phyloP scores from a whole-genome alignment of 352 stramenopile species.

The Globisporangium viniferum region DNA sequence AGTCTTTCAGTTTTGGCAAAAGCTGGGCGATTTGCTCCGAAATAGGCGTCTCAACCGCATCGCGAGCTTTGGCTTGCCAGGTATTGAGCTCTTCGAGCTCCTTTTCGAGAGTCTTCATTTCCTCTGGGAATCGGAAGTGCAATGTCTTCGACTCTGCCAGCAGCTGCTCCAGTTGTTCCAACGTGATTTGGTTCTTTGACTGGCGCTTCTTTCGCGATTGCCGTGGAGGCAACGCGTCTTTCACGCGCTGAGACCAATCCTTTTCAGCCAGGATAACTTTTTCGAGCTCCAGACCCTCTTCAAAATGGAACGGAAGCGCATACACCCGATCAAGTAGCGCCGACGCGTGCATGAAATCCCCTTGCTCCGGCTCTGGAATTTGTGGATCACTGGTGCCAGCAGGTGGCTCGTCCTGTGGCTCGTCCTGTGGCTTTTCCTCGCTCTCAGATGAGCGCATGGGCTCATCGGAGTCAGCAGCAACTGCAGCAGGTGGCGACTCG shows the following conservation, averaged over 20 bases:
- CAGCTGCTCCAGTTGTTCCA: constrained; percentile 52
- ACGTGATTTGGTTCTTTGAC: constrained; percentile 56
- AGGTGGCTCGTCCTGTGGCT: not conserved
- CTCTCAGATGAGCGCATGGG: not conserved
- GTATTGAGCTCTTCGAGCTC: constrained; percentile 61
- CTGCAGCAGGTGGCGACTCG: constrained; percentile 6
- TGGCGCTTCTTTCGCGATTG: constrained; percentile 81
- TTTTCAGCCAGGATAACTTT: constrained; percentile 57
- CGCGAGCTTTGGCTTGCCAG: constrained; percentile 65
- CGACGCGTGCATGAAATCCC: constrained; percentile 47
- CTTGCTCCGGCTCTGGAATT: constrained; percentile 4
- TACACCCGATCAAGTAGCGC: constrained; percentile 64
- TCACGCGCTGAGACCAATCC: constrained; percentile 65
- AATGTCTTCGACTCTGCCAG: constrained; percentile 54
- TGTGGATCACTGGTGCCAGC: not conserved
- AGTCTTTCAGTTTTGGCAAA: constrained; percentile 45
- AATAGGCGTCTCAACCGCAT: constrained; percentile 41
- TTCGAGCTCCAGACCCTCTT: constrained; percentile 57
- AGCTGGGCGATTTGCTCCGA: constrained; percentile 34
- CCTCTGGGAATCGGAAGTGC: constrained; percentile 73
- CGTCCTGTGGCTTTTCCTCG: not conserved
- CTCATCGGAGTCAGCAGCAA: constrained; percentile 10
- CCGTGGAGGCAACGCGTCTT: constrained; percentile 65
- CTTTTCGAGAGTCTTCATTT: constrained; percentile 67
- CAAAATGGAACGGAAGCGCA: constrained; percentile 69